These are phyloP conservation scores for Pouteria glomerata DNA, from an alignment of 148 eudicot species.

Conservation along the genomic window DNA sequence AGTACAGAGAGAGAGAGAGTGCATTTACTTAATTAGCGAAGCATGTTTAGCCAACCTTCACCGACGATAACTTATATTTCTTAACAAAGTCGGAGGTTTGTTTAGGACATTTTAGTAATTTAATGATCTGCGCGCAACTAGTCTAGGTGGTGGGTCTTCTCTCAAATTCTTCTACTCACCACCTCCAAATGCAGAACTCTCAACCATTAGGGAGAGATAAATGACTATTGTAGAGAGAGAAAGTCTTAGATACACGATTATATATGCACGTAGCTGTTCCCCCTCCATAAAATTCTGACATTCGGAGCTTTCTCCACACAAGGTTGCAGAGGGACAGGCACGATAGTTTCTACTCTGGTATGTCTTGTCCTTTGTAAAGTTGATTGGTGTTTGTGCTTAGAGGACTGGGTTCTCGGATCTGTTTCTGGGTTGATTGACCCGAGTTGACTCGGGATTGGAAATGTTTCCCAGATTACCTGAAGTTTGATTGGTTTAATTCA, in stretches of 20 bases:
- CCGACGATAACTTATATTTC: too few relatives aligned
- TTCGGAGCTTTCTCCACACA: neutral
- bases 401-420: conserved; percentile 8
- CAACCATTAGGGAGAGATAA: neutral
- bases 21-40: too few relatives aligned
- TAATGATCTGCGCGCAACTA: too few relatives aligned
- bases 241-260: neutral
- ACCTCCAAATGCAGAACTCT: neutral
- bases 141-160: conserved; percentile 12
- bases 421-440: conserved; percentile 8
- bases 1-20: too few relatives aligned
- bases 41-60: too few relatives aligned
- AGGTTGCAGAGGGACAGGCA: neutral
- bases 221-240: conserved; percentile 2
- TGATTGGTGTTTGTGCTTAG: neutral
- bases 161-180: conserved; percentile 2
- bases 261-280: neutral
- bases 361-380: neutral
- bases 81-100: too few relatives aligned
- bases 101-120: too few relatives aligned
- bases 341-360: neutral
- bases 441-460: conserved; percentile 12
- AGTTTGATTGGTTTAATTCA: neutral
- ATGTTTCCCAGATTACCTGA: conserved; percentile 21
- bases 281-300: neutral